Conservation (phyloP, 2,329 filamentous ascomycete species). For the Cadophora luteo-olivacea region DNA sequence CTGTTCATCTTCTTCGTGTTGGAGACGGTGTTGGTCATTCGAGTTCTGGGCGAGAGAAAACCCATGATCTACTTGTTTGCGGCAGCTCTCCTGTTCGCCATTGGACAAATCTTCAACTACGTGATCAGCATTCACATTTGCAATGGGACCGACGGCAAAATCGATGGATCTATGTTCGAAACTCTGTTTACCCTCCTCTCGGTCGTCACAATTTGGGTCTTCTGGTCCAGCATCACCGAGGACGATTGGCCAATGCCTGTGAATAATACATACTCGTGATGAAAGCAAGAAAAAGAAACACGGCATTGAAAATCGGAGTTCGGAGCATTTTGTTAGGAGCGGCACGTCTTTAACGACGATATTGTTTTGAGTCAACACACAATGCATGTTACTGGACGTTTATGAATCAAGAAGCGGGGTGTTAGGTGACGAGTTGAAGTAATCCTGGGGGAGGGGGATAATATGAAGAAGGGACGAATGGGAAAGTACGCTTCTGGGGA, state of each 20-base stretch:
- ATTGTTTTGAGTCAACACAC: constrained; percentile 39
- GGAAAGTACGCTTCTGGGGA: constrained; percentile 24
- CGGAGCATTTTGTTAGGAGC: constrained; percentile 35
- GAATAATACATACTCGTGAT: constrained; percentile 42
- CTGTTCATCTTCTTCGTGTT: constrained; percentile 87
- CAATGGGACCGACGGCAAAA: constrained; percentile 79
- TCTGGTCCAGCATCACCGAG: constrained; percentile 99
- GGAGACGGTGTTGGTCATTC: constrained; percentile 82
- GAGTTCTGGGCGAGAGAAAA: constrained; percentile 83
- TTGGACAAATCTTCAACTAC: constrained; percentile 96
- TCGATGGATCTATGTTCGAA: constrained; percentile 92
- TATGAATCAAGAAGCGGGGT: constrained; percentile 26
- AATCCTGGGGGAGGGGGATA: constrained; percentile 21
- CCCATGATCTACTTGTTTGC: constrained; percentile 88
- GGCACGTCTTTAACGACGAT: constrained; percentile 37
- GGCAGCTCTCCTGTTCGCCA: constrained; percentile 82
- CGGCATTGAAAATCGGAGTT: constrained; percentile 40
- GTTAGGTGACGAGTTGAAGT: constrained; percentile 22
- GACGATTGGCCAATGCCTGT: constrained; percentile 86
- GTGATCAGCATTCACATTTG: constrained; percentile 92
- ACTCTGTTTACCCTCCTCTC: constrained; percentile 89
- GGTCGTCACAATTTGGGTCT: constrained; percentile 86
- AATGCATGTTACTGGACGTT: constrained; percentile 34
- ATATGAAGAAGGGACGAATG: constrained; percentile 14
- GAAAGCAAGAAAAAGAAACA: constrained; percentile 17